Conservation (phyloP, 2,329 filamentous ascomycete species). For the Helotiales sp. region DNA sequence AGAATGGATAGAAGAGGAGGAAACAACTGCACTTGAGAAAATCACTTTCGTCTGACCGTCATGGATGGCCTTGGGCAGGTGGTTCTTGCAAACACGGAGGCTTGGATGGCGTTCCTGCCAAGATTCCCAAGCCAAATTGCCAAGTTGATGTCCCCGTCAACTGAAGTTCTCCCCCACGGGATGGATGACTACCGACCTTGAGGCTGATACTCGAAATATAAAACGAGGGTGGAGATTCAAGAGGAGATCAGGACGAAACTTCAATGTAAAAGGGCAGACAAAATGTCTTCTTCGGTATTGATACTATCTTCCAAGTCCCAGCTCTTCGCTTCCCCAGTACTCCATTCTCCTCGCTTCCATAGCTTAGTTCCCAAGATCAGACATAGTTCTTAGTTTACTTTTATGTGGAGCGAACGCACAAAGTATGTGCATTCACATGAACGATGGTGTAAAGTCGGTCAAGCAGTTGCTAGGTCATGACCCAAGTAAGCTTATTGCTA, state of each 20-base stretch:
- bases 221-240: slow-evolving; percentile 9
- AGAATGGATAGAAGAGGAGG: not conserved
- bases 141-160: slow-evolving; percentile 13
- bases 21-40: slow-evolving; percentile 9
- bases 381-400: too few species aligned
- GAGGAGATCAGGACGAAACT: not conserved
- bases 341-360: not conserved
- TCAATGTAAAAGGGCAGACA: too few species aligned
- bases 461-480: slow-evolving; percentile 2
- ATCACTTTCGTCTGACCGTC: not conserved
- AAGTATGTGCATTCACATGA: not conserved
- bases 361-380: not conserved
- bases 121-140: slow-evolving; percentile 11
- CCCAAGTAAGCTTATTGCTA: slow-evolving; percentile 15
- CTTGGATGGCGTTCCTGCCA: slow-evolving; percentile 12
- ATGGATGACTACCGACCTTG: not conserved
- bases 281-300: too few species aligned
- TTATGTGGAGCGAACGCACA: too few species aligned
- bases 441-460: slow-evolving; percentile 1
- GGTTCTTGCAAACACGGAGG: slow-evolving; percentile 9
- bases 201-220: slow-evolving; percentile 5
- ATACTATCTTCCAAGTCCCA: not conserved
- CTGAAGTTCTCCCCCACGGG: slow-evolving; percentile 7
- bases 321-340: slow-evolving; percentile 1
- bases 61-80: not conserved